phyloP scores from a whole-genome alignment of 73 alveolate genomes.

The Paramecium primaurelia region DNA sequence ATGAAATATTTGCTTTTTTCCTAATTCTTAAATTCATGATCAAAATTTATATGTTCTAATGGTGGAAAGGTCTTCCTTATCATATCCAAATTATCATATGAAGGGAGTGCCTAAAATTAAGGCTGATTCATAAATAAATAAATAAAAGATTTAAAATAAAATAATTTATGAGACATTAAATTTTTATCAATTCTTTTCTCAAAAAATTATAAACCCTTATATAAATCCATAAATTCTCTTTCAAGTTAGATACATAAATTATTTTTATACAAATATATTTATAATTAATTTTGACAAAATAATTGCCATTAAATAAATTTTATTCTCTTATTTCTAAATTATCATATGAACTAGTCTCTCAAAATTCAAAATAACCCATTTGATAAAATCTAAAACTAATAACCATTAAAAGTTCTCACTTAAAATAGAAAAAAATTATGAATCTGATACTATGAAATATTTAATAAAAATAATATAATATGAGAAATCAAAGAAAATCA shows the following conservation, averaged over 20 bases:
- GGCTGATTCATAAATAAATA: conserved; percentile 14
- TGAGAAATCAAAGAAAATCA: neutral
- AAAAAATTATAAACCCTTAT: neutral
- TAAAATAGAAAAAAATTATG: neutral
- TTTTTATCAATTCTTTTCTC: neutral
- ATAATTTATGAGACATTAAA: neutral
- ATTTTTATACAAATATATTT: neutral
- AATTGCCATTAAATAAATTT: neutral
- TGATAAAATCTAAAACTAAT: neutral
- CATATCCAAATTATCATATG: neutral
- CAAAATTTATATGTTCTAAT: neutral
- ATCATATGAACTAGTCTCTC: neutral
- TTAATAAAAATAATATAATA: neutral
- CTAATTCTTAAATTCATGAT: neutral
- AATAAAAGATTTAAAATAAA: neutral
- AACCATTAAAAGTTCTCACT: neutral
- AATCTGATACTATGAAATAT: neutral
- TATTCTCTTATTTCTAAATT: neutral
- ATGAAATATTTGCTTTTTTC: conserved; percentile 32
- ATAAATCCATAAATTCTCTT: neutral
- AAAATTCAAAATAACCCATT: neutral
- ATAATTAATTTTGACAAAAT: neutral
- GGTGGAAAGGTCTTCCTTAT: conserved; percentile 21
- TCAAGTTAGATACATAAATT: neutral
- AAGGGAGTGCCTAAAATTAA: neutral